These are phyloP conservation scores for Cystobasidium sp. DNA, from an alignment of 1,284 basidiomycete genomes.

Conservation along the genomic window DNA sequence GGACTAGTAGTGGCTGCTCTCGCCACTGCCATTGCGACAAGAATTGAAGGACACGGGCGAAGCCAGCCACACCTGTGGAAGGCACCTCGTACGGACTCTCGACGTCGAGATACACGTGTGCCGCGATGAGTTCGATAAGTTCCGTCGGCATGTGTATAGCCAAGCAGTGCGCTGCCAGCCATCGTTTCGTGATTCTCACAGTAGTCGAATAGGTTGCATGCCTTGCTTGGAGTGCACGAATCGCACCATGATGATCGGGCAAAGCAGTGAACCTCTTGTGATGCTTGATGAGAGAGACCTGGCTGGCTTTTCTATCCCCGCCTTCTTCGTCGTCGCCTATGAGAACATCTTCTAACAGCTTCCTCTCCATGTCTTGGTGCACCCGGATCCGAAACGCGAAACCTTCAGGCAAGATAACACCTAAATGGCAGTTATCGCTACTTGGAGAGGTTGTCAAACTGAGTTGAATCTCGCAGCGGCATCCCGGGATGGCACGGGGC, in stretches of 20 bases:
- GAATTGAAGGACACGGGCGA: slow-evolving; percentile 74
- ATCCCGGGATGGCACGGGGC: slow-evolving; percentile 63
- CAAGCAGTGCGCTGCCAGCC: slow-evolving; percentile 90
- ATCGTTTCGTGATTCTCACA: slow-evolving; percentile 85
- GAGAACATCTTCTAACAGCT: slow-evolving; percentile 66
- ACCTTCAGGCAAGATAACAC: slow-evolving; percentile 78
- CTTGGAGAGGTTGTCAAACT: slow-evolving; percentile 64
- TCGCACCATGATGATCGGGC: slow-evolving; percentile 82
- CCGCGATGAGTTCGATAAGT: slow-evolving; percentile 81
- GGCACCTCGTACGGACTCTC: slow-evolving; percentile 57
- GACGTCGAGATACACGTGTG: slow-evolving; percentile 62
- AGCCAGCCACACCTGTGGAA: slow-evolving; percentile 66
- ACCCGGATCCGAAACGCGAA: slow-evolving; percentile 85
- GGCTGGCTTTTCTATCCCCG: neutral
- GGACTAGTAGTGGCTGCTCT: slow-evolving; percentile 62
- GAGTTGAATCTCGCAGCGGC: slow-evolving; percentile 57
- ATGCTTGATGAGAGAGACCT: slow-evolving; percentile 58
- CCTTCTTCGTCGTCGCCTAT: slow-evolving; percentile 7
- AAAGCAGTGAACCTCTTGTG: slow-evolving; percentile 72
- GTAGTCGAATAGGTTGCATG: slow-evolving; percentile 81
- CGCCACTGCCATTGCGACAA: slow-evolving; percentile 79
- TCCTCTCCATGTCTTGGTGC: slow-evolving; percentile 84
- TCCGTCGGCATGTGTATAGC: slow-evolving; percentile 75
- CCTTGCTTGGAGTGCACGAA: slow-evolving; percentile 78
- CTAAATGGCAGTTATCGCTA: slow-evolving; percentile 73